A percentile compares a stretch with the other conserved stretches of the same genome.
phyloP scores from a whole-genome alignment of 441 rosid species.

The Croton laevigatus region DNA sequence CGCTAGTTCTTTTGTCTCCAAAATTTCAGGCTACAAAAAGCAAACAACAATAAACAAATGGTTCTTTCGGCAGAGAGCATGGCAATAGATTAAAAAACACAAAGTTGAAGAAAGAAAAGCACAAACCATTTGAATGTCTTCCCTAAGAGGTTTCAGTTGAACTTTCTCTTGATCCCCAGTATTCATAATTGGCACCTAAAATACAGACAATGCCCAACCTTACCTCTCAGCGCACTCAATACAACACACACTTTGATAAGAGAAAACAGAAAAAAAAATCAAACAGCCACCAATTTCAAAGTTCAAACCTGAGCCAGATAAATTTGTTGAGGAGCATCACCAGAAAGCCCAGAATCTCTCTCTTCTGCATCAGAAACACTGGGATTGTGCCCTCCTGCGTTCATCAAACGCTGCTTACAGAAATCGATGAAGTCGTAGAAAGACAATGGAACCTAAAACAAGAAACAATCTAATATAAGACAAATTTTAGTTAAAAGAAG shows the following conservation, averaged over 20 bases:
- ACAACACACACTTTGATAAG: not conserved
- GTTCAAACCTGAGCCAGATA: constrained; percentile 73
- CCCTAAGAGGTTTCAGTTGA: constrained; percentile 63
- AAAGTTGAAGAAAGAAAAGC: constrained; percentile 7
- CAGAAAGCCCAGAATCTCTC: constrained; percentile 25
- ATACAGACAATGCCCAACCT: not conserved
- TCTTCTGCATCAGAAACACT: constrained; percentile 29
- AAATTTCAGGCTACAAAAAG: constrained; percentile 53
- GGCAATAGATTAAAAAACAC: constrained; percentile 13
- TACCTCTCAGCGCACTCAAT: not conserved
- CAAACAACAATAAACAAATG: constrained; percentile 15
- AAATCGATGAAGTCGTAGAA: constrained; percentile 61
- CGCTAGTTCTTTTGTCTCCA: constrained; percentile 54
- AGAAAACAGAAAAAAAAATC: not conserved
- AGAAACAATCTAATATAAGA: not conserved
- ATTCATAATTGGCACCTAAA: constrained; percentile 71
- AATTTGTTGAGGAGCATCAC: constrained; percentile 50
- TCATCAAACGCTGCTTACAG: constrained; percentile 54
- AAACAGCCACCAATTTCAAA: not conserved
- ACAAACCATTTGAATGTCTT: constrained; percentile 58
- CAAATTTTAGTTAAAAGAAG: not conserved
- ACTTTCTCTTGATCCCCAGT: constrained; percentile 58
- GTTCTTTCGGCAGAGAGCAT: not conserved
- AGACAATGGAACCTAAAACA: constrained; percentile 62
- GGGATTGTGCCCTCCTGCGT: constrained; percentile 25